Conservation (phyloP, 2,329 filamentous ascomycete species). For the Xylaria sp. region DNA sequence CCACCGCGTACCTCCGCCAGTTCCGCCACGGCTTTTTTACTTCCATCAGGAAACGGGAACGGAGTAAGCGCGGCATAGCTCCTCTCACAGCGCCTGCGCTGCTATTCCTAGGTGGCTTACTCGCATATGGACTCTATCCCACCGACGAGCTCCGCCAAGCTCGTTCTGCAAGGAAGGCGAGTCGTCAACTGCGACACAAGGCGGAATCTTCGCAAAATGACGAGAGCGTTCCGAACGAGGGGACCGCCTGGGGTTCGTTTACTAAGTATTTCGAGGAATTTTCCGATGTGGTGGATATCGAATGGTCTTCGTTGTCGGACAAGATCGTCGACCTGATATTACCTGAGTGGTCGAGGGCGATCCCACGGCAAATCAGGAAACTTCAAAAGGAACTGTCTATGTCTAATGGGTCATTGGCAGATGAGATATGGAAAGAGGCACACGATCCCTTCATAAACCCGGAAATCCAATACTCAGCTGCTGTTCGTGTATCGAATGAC, state of each 20-base stretch:
- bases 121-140: conserved; percentile 56
- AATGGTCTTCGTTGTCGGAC: conserved; percentile 67
- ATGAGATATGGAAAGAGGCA: conserved; percentile 94
- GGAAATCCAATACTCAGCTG: conserved; percentile 84
- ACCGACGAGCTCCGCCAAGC: conserved; percentile 50
- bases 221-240: conserved; percentile 33
- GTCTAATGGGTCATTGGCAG: conserved; percentile 86
- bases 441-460: conserved; percentile 86
- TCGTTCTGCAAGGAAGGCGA: conserved; percentile 35
- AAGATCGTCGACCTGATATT: conserved; percentile 76
- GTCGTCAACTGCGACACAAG: conserved; percentile 33
- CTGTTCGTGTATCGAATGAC: conserved; percentile 82
- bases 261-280: conserved; percentile 63
- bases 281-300: conserved; percentile 63
- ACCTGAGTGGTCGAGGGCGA: conserved; percentile 81
- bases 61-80: conserved; percentile 45
- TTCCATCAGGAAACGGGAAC: conserved; percentile 37
- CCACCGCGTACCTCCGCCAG: conserved; percentile 26
- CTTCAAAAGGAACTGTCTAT: conserved; percentile 89
- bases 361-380: conserved; percentile 83
- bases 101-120: conserved; percentile 51
- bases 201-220: conserved; percentile 32
- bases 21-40: conserved; percentile 47
- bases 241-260: conserved; percentile 61
- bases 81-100: conserved; percentile 47